Evolutionary conservation across 768 basidiomycete genomes (phyloP), one percentile per base, ranked within the genome.

Genomic region (Hypsizygus marmoreus): DNA sequence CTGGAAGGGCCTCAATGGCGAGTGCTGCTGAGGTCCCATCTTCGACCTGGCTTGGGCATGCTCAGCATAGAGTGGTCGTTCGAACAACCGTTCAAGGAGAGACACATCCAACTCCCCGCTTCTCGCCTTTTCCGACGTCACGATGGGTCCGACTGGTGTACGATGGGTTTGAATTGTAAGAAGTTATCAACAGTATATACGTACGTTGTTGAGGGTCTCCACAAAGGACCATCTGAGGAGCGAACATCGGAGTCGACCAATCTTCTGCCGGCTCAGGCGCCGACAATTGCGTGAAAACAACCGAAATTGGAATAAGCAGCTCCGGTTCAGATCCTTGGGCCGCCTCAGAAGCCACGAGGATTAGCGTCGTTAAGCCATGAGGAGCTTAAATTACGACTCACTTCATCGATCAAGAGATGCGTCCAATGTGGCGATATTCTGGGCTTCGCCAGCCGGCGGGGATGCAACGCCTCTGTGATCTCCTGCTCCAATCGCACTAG

Each of bases 271-370:
- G 50, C 16, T 31, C 33, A 26, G 39, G 54, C 42, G 46, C 28
- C 41, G 50, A 50, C 35, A 40, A 37, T n/a, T 59, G 54, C 6
- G 67, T 61, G 10, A 71, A 51, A 19, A 77, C 73, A 2, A 76
- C 74, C 6, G 75, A 75, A n/a, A 77, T 75, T 1, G 77, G 75
- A 14, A 77, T 67, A 34, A 72, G 56, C 19, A 77, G 65, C 49
- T 77, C 77, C 7, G 77, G 76, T 51, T 79, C 77, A 10, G 75
- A 74, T 6, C 74, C 76, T 68, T 79, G 76, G 4, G 75, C 77
- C 12, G 77, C 76, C 76, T 77, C 47, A 2, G 13, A 47, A 26
- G n/a, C n/a, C 19, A 17, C 28, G 22, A 36, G 33, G 26, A 30
- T 41, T 34, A 47, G 26, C 9, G 24, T 23, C 19, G 37, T 26